Base-by-base conservation (phyloP, 2,329 filamentous ascomycete genomes). In the Fusarium globosum region DNA sequence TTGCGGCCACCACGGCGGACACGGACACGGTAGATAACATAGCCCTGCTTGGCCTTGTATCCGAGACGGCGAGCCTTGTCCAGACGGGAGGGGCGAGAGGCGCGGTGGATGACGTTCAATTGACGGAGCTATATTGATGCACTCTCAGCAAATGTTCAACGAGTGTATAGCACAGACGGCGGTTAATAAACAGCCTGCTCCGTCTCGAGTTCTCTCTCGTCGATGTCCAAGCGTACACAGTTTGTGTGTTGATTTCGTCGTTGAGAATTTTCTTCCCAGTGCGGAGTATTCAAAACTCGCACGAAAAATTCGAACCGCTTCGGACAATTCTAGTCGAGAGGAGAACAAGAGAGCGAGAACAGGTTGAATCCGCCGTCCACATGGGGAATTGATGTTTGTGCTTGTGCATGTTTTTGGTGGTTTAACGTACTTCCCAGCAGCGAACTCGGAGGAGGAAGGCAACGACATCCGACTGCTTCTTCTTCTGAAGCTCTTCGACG, bases 21-120 rank as follows among this genome's bases (percentile, higher is more conserved):
- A 85, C 96, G 96, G 84, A 97, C 91, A 86, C 96, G 96, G 93
- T 99, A 99, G 93, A 99, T 95, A 85, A 99, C 96, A 91, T 98
- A 99, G 87, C 96, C 96, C 90, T 99, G 96, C 94, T 99, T 99
- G 90, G 97, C 96, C 94, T 99, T 99, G 94, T 99, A 99, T 83
- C 96, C 96, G 81, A 99, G 94, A 87, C 97, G 96, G 88, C 96
- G 96, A 85, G 97, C 96, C 94, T 99, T 99, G 90, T 99, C 97
- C 84, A 96, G 96, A 86, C 96, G 96, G 83, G 95, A 97, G 81
- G 96, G 96, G 83, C 96, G 95, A 83, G 95, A 97, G 85, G 96
- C 96, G 86, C 96, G 96, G 92, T 99, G 96, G 90, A 98, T 96
- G 87, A 98, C 95, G 89, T 98, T 97, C 89, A 98, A 90, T 91